Evolutionary conservation across 2,329 filamentous ascomycete species (phyloP).

Genomic region (Xylariaceae sp.): DNA sequence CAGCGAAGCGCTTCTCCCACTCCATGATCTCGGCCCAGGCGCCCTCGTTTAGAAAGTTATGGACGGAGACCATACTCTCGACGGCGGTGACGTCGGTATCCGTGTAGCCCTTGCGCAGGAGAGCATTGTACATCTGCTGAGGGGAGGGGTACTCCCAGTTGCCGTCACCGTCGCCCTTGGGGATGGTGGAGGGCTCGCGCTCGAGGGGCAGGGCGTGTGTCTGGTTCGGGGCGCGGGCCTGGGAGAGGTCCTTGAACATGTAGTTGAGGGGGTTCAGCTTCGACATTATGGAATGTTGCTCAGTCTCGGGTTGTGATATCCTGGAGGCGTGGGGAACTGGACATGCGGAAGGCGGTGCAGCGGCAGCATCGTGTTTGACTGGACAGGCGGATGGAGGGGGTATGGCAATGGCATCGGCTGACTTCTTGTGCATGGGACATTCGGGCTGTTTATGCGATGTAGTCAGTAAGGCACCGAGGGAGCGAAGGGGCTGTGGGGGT

Average conservation of each 20-base stretch:
- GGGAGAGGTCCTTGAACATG: constrained; percentile 87
- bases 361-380: constrained; percentile 25
- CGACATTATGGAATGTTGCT: constrained; percentile 49
- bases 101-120: constrained; percentile 91
- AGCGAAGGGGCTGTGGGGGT: not conserved
- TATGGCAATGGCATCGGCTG: constrained; percentile 44
- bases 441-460: constrained; percentile 37
- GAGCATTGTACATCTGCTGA: constrained; percentile 99
- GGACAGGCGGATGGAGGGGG: constrained; percentile 30
- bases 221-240: constrained; percentile 73
- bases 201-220: constrained; percentile 70
- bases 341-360: constrained; percentile 29
- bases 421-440: constrained; percentile 57
- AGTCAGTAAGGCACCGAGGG: constrained; percentile 20
- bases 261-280: constrained; percentile 77
- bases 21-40: constrained; percentile 93
- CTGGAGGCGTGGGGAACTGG: constrained; percentile 44
- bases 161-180: constrained; percentile 71
- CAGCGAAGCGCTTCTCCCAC: constrained; percentile 84
- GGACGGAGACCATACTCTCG: constrained; percentile 94
- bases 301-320: constrained; percentile 20
- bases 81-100: constrained; percentile 92
- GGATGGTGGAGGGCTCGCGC: constrained; percentile 85
- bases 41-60: constrained; percentile 97
- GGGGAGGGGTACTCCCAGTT: constrained; percentile 98